These are phyloP conservation scores for Medicago lupulina DNA, from an alignment of 306 rosid species.

Conservation along the genomic window DNA sequence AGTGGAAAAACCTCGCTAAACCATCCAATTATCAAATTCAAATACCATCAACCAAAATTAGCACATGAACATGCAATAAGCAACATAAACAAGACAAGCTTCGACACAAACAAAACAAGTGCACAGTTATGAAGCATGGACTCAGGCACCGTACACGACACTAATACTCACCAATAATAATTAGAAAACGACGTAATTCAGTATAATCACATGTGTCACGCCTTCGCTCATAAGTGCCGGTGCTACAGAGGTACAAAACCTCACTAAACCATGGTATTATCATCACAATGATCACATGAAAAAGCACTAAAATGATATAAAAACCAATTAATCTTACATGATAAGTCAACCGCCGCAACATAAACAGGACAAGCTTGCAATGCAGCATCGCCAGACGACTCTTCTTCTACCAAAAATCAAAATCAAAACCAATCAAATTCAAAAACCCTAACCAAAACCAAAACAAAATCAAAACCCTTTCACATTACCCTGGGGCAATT, in stretches of 20 bases:
- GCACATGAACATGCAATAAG: too few relatives aligned
- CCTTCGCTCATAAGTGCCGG: too few relatives aligned
- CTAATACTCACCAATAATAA: too few relatives aligned
- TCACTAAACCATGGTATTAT: background rate
- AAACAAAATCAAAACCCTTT: background rate
- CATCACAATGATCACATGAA: background rate
- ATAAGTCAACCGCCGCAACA: constrained; percentile 97
- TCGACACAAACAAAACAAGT: too few relatives aligned
- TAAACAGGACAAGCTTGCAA: constrained; percentile 84
- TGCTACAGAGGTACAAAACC: constrained; percentile 13
- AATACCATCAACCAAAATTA: too few relatives aligned
- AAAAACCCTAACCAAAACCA: background rate
- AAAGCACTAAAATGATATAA: background rate
- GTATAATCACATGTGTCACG: too few relatives aligned
- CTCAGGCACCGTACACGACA: too few relatives aligned
- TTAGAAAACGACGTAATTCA: too few relatives aligned
- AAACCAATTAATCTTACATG: constrained; percentile 62
- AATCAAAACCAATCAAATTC: constrained; percentile 7
- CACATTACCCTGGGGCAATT: constrained; percentile 56
- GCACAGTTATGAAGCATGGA: too few relatives aligned
- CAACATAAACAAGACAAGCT: too few relatives aligned
- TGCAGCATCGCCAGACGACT: constrained; percentile 54
- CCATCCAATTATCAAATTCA: constrained; percentile 15
- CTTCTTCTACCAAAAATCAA: constrained; percentile 52
- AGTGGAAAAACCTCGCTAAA: constrained; percentile 15